Conservation (phyloP, 2,329 filamentous ascomycete genomes). For the Coleophoma cylindrospora region DNA sequence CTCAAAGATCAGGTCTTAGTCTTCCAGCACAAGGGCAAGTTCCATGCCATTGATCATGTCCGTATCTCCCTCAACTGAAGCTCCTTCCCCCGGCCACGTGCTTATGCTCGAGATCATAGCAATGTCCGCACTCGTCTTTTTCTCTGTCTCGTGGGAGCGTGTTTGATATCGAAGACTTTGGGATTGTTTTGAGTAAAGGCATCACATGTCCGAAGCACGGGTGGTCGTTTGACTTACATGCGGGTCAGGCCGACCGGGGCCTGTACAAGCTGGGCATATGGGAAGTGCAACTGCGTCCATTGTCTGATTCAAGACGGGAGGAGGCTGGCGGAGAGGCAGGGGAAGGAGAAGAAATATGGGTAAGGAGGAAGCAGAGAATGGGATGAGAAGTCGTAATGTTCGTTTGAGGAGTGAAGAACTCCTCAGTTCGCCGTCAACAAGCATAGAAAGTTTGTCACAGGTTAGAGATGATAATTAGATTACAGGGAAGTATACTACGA, state of each 20-base stretch:
- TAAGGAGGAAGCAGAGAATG: conserved; percentile 15
- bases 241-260: conserved; percentile 56
- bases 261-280: conserved; percentile 57
- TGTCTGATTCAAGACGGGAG: background rate
- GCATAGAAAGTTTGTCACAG: no score
- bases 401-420: no score
- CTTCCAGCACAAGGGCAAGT: conserved; percentile 54
- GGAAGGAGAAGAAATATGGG: conserved; percentile 13
- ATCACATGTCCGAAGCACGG: conserved; percentile 64
- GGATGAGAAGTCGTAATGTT: conserved; percentile 3
- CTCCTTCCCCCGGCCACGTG: conserved; percentile 1
- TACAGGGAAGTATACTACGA: no score
- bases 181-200: conserved; percentile 55
- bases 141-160: conserved; percentile 57
- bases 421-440: no score
- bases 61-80: conserved; percentile 23
- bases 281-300: conserved; percentile 52
- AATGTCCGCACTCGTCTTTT: conserved; percentile 64
- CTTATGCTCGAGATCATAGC: conserved; percentile 29
- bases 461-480: no score
- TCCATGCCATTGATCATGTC: conserved; percentile 67
- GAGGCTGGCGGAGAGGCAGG: background rate
- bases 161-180: conserved; percentile 72
- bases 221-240: conserved; percentile 67
- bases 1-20: conserved; percentile 56